Conservation (phyloP, 768 basidiomycete genomes). For the Leccinum aurantiacum region DNA sequence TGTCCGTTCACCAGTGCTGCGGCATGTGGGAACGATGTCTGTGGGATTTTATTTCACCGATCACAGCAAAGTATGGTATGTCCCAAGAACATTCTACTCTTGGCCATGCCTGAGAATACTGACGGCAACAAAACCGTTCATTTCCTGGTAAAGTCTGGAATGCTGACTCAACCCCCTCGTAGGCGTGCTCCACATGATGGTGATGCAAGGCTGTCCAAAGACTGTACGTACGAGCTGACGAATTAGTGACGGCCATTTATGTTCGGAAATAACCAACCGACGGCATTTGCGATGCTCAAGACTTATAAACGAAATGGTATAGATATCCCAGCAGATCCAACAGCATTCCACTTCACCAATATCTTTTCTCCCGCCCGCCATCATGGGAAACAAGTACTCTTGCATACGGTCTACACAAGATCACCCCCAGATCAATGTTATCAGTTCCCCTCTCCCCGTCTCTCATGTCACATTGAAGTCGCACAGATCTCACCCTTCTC, state of each 20-base stretch:
- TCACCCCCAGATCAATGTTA: conserved; percentile 5
- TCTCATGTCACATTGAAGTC: conserved; percentile 43
- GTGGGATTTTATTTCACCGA: background rate
- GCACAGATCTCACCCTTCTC: conserved; percentile 36
- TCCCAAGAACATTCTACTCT: background rate
- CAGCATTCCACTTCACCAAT: background rate
- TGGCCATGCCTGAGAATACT: background rate
- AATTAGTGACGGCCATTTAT: background rate
- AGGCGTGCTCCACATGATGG: background rate
- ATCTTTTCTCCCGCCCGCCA: background rate
- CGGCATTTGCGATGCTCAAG: background rate
- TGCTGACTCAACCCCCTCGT: background rate
- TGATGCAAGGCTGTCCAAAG: background rate
- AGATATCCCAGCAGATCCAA: background rate
- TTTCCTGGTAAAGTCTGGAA: background rate
- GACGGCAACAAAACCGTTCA: background rate
- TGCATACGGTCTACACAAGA: conserved; percentile 12
- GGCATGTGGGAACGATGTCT: background rate
- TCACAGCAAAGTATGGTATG: conserved; percentile 1
- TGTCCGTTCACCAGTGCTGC: background rate
- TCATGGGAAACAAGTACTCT: conserved; percentile 36
- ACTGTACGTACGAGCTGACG: conserved; percentile 1
- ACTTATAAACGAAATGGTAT: conserved; percentile 19
- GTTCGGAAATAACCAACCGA: background rate
- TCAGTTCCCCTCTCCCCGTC: conserved; percentile 14